These are phyloP conservation scores for Huntiella omanensis DNA, from an alignment of 2,329 filamentous ascomycete species.

Conservation along the genomic window DNA sequence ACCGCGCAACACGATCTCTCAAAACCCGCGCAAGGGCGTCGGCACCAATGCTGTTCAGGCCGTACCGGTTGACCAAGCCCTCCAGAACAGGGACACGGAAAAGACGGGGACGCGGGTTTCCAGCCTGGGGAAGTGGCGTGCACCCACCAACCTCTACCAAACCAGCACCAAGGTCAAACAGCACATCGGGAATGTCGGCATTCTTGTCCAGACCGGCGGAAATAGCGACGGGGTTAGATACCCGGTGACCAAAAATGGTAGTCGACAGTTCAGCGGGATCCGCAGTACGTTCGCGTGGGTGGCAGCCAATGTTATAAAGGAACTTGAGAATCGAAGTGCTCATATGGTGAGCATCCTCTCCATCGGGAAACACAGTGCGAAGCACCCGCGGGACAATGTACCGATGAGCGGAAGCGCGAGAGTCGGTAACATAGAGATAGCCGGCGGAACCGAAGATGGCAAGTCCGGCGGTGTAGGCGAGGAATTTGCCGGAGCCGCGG, in stretches of 20 bases:
- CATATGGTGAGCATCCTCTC: slow-evolving; percentile 79
- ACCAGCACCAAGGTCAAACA: slow-evolving; percentile 69
- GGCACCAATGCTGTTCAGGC: slow-evolving; percentile 79
- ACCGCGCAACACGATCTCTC: slow-evolving; percentile 58
- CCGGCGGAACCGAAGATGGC: slow-evolving; percentile 25
- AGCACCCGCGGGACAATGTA: slow-evolving; percentile 48
- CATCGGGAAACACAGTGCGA: slow-evolving; percentile 49
- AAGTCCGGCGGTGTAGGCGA: slow-evolving; percentile 23
- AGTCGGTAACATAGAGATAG: slow-evolving; percentile 58
- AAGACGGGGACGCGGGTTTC: slow-evolving; percentile 73
- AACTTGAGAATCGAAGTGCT: slow-evolving; percentile 53
- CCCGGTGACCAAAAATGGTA: slow-evolving; percentile 53
- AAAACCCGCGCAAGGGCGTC: slow-evolving; percentile 69
- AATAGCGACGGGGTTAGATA: slow-evolving; percentile 80
- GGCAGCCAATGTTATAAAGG: slow-evolving; percentile 54
- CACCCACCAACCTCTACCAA: slow-evolving; percentile 86
- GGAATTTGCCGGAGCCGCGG: slow-evolving; percentile 18
- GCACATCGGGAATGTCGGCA: slow-evolving; percentile 65
- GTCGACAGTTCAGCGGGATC: slow-evolving; percentile 22
- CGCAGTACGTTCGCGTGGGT: slow-evolving; percentile 57
- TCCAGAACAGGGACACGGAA: slow-evolving; percentile 72
- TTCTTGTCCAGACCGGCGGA: slow-evolving; percentile 95
- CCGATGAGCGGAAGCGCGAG: slow-evolving; percentile 49
- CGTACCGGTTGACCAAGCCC: slow-evolving; percentile 87
- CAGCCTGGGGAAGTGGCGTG: slow-evolving; percentile 70